Evolutionary conservation across 805 yeast genomes (phyloP).

Genomic region (Lachancea sp.): DNA sequence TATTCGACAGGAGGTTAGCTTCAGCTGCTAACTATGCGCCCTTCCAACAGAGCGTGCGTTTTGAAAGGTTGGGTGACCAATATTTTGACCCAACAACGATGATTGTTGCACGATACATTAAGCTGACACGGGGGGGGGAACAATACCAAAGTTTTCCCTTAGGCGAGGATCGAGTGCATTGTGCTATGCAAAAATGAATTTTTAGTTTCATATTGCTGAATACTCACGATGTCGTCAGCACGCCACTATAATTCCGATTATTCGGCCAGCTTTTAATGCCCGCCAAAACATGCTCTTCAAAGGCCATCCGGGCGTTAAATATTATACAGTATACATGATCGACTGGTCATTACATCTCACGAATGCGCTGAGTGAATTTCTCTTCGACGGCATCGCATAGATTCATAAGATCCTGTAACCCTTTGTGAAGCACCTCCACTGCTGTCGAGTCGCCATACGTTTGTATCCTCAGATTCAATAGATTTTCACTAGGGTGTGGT

Average conservation of each 20-base stretch:
- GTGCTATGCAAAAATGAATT: no score
- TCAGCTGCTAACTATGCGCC: no score
- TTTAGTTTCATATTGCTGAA: no score
- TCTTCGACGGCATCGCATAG: slow-evolving; percentile 80
- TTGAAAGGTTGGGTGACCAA: no score
- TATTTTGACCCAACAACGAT: no score
- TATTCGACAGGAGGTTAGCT: no score
- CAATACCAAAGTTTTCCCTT: no score
- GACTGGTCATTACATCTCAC: slow-evolving; percentile 31
- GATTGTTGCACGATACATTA: no score
- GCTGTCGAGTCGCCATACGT: slow-evolving; percentile 85
- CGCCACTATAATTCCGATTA: background rate
- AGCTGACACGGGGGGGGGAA: no score
- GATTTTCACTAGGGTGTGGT: slow-evolving; percentile 94
- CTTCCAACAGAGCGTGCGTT: no score
- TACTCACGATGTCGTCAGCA: background rate
- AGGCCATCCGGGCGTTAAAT: background rate
- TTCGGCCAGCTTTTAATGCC: slow-evolving; percentile 1
- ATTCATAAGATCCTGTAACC: slow-evolving; percentile 76
- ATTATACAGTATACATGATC: background rate
- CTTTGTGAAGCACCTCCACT: slow-evolving; percentile 86
- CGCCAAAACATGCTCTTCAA: background rate
- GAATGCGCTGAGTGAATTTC: slow-evolving; percentile 62
- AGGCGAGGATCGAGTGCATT: no score
- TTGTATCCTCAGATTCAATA: slow-evolving; percentile 85